Conservation (phyloP, 2,329 filamentous ascomycete genomes). For the Xylaria hypoxylon region DNA sequence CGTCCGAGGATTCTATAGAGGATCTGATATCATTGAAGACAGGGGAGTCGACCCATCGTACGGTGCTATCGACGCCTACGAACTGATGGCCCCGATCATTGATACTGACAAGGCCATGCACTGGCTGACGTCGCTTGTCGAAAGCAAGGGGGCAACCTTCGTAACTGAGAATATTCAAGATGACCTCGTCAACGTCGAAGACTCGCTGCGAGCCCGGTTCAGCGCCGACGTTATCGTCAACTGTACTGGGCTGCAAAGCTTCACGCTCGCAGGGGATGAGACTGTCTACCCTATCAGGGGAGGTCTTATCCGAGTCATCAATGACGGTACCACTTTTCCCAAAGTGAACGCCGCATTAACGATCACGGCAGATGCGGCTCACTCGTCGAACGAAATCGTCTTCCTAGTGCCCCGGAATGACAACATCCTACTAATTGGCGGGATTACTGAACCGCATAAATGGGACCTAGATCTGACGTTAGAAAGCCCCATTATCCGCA, state of each 20-base stretch:
- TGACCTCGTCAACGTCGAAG: conserved; percentile 53
- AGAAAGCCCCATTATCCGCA: conserved; percentile 54
- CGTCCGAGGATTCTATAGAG: conserved; percentile 54
- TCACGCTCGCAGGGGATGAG: conserved; percentile 54
- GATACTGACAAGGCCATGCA: conserved; percentile 59
- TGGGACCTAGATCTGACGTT: conserved; percentile 55
- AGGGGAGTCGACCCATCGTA: conserved; percentile 50
- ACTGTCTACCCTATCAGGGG: conserved; percentile 58
- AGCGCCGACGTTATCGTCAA: conserved; percentile 58
- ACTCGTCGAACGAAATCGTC: conserved; percentile 55
- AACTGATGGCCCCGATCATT: conserved; percentile 58
- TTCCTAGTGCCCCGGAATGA: conserved; percentile 60
- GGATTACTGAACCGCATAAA: conserved; percentile 54
- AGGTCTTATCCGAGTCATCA: conserved; percentile 58
- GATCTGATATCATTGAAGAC: conserved; percentile 53
- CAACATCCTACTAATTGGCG: conserved; percentile 57
- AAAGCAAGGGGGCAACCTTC: conserved; percentile 55
- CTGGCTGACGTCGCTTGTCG: conserved; percentile 56
- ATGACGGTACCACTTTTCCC: conserved; percentile 57
- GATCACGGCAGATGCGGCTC: conserved; percentile 55
- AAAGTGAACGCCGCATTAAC: conserved; percentile 56
- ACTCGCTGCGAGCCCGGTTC: conserved; percentile 50
- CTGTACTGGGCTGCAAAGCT: conserved; percentile 55
- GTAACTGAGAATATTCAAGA: conserved; percentile 54
- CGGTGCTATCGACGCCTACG: conserved; percentile 58